These are phyloP conservation scores for Glycine latifolia DNA, from an alignment of 306 rosid genomes.

Conservation along the genomic window DNA sequence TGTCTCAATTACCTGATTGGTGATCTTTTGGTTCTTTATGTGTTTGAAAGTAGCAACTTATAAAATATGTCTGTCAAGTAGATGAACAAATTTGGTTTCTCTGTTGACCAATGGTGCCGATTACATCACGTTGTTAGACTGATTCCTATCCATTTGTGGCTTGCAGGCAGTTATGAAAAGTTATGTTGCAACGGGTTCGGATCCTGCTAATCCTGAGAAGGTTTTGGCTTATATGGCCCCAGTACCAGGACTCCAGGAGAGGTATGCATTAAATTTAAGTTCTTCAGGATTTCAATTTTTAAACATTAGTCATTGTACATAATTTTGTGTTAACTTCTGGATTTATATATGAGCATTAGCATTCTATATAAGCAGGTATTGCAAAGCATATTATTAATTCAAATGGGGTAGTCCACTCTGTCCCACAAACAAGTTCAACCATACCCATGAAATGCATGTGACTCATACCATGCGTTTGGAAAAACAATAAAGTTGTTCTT, in stretches of 20 bases:
- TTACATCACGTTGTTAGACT: constrained; percentile 32
- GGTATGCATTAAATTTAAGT: constrained; percentile 56
- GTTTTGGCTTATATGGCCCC: constrained; percentile 97
- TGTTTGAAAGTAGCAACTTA: constrained; percentile 22
- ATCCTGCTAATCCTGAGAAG: constrained; percentile 82
- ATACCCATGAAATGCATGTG: too few species aligned
- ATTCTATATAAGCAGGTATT: too few species aligned
- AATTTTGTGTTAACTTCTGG: constrained; percentile 28
- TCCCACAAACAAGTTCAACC: too few species aligned
- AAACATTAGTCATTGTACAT: constrained; percentile 10
- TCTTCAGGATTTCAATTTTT: constrained; percentile 13
- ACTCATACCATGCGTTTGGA: too few species aligned
- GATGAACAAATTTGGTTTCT: too few species aligned
- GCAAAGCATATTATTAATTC: too few species aligned
- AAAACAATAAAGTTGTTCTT: too few species aligned
- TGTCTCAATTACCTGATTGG: constrained; percentile 6
- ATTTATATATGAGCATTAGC: neutral
- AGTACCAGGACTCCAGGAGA: constrained; percentile 68
- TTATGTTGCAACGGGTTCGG: constrained; percentile 72
- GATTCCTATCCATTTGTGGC: constrained; percentile 40
- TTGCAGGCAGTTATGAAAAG: constrained; percentile 94
- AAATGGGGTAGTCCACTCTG: too few species aligned
- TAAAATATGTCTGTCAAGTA: constrained; percentile 8
- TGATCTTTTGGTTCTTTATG: constrained; percentile 30
- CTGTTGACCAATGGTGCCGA: constrained; percentile 18